Evolutionary conservation across 331 rosid species (phyloP).

Genomic region (Spiraea crenata): DNA sequence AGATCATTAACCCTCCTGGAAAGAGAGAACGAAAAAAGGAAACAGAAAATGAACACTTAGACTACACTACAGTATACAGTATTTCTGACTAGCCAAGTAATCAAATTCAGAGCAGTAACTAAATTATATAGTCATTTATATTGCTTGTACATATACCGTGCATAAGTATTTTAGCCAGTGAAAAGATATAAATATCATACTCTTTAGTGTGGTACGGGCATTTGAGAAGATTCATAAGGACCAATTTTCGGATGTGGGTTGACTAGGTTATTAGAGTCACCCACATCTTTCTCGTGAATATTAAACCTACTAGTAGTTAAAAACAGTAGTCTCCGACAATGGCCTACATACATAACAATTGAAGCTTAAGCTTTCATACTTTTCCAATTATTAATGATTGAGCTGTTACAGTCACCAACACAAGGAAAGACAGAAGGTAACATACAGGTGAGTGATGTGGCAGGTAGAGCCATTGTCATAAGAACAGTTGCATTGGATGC

Average conservation of each 20-base stretch:
- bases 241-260: too few species aligned
- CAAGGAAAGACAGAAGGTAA: neutral
- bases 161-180: too few species aligned
- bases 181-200: too few species aligned
- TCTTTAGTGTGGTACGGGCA: too few species aligned
- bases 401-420: neutral
- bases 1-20: constrained; percentile 50
- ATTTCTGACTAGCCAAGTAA: neutral
- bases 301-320: neutral
- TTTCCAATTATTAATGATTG: neutral
- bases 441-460: constrained; percentile 32
- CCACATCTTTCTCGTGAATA: too few species aligned
- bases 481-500: constrained; percentile 48
- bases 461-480: constrained; percentile 18
- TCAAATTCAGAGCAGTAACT: neutral
- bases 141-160: too few species aligned
- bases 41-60: neutral
- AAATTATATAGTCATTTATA: neutral
- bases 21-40: too few species aligned
- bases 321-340: neutral
- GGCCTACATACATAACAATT: neutral
- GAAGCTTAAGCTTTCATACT: neutral
- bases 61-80: neutral
- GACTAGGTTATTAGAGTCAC: too few species aligned
- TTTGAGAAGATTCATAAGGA: too few species aligned